Percentiles rank a stretch among this genome's conserved stretches.
Conservation (phyloP, 805 yeast genomes). For the Hyphopichia homilentoma region DNA sequence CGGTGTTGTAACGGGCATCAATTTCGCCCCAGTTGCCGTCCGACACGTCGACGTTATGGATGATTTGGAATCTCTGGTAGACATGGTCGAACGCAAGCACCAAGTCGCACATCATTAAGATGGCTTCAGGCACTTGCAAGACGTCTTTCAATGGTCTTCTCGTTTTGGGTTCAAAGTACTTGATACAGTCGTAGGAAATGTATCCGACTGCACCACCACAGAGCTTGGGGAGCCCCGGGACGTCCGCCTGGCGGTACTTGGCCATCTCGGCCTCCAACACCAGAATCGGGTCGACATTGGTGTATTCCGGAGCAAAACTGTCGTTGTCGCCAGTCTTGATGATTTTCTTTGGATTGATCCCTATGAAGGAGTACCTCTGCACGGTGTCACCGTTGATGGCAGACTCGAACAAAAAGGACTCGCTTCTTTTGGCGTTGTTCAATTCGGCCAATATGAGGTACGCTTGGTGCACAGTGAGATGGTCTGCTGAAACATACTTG, state of each 20-base stretch:
- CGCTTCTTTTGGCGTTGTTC: constrained; percentile 45
- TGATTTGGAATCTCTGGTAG: constrained; percentile 86
- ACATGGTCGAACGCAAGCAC: constrained; percentile 93
- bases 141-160: constrained; percentile 71
- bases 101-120: constrained; percentile 85
- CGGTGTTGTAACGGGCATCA: constrained; percentile 47
- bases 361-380: constrained; percentile 89
- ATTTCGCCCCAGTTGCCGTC: constrained; percentile 26
- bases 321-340: constrained; percentile 75
- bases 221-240: constrained; percentile 78
- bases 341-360: constrained; percentile 76
- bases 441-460: constrained; percentile 79
- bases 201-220: constrained; percentile 98
- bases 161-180: constrained; percentile 94
- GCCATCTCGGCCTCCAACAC: constrained; percentile 72
- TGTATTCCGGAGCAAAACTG: constrained; percentile 18
- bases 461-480: constrained; percentile 85
- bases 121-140: constrained; percentile 84
- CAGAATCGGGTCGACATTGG: constrained; percentile 74
- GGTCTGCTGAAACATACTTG: constrained; percentile 68
- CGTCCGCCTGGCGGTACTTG: constrained; percentile 60
- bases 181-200: constrained; percentile 93
- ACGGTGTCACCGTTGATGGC: constrained; percentile 87
- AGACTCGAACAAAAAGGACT: constrained; percentile 82
- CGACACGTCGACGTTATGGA: constrained; percentile 64